Evolutionary conservation across 2,329 filamentous ascomycete genomes (phyloP), one percentile per base, ranked within the genome.

Genomic region (Colletotrichum sp.): DNA sequence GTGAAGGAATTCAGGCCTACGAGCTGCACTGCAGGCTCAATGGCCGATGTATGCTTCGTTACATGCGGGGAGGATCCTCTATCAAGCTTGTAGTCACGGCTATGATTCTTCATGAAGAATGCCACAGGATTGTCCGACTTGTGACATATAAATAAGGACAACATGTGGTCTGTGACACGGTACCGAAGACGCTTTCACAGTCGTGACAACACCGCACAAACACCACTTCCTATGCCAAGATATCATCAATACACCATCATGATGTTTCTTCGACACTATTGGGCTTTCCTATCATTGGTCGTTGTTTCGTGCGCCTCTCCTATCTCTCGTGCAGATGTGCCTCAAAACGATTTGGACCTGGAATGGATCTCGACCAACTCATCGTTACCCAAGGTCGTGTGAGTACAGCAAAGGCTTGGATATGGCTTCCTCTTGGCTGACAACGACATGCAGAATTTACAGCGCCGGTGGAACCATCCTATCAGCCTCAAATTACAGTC

Each of bases 401-500:
- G 72, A 61, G 80, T 78, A 26, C 15, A 64, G 32, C 28, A 21
- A 13, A 4, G 12, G 18, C 58, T 16, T 21, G 8, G 1, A 4
- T 4, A 12, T 6, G 4, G 4, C n/a, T 10, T 26, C 4, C 18
- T 15, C 9, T 9, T 13, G 8, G 26, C 6, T 43, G 18, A 48
- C 34, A 28, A 60, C 3, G 6, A 6, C 3, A 15, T 12, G 4
- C 32, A 79, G 76, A 43, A 78, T 81, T 26, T 79, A 80, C 52
- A 82, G 77, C 62, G 78, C 80, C 0, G 78, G 77, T 6, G 82
- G 81, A 4, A 84, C 81, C 10, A 83, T 83, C 26, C 75, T 84
- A n/a, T 82, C 82, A 3, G 80, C 80, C n/a, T 84, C 82, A 3
- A 82, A 81, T 38, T 82, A 82, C 69, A 82, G 82, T 69, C 79